Base-by-base conservation (phyloP, 805 yeast genomes). In the Yamadazyma insecticola region DNA sequence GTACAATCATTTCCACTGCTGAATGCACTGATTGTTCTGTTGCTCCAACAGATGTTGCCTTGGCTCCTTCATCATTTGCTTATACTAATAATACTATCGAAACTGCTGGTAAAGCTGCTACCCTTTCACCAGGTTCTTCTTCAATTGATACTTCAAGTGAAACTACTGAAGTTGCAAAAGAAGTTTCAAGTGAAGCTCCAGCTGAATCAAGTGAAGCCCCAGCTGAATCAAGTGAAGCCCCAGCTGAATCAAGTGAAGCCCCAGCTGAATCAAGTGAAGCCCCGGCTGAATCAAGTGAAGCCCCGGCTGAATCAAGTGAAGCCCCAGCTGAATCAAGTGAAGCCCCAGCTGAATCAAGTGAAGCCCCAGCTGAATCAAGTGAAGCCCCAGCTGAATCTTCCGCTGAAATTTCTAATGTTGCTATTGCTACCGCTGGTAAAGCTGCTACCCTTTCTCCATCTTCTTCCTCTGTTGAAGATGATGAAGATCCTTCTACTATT, bases 1-100 rank as follows among this genome's bases (percentile, higher is more conserved):
- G 54, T 4, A 53, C 58, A 10, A 35, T 47, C 8, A 24, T 48
- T n/a, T 36, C 39, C n/a, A 29, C 28, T 27, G 10, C 28, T 5
- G 16, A 38, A n/a, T 34, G 39, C 30, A 25, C 20, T 12, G 20
- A 29, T 25, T 29, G 33, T 29, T 14, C 21, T 11, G n/a, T n/a
- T n/a, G n/a, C 39, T 6, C 18, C 28, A 13, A 26, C 41, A 9
- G 20, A 28, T 16, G 40, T 44, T 19, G 28, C 29, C 20, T 13
- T 34, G 15, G 51, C 40, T 12, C 55, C 57, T 23, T 39, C 45
- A 12, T 39, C 50, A 3, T 51, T 51, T 38, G 32, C 32, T 11
- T 48, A 41, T 33, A 24, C 45, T 18, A 50, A 51, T 30, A 26
- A 33, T 16, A 39, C 47, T 19, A 19, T 29, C n/a, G 29, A 45